Percentiles rank a stretch among this genome's conserved stretches.
These are phyloP conservation scores for Forsythia viridissima DNA, from an alignment of 257 asterid species.

Conservation along the genomic window DNA sequence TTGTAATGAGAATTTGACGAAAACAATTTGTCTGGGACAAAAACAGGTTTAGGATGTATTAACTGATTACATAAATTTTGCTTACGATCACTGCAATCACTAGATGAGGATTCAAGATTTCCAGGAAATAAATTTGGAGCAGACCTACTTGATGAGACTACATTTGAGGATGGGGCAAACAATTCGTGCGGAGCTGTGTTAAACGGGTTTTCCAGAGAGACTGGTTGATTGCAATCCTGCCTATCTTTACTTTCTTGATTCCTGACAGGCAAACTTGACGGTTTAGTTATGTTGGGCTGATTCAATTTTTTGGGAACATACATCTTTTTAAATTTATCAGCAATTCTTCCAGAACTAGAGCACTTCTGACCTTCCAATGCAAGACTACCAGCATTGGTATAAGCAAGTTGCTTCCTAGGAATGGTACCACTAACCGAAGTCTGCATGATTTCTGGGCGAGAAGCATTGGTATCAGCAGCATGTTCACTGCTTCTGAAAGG, in stretches of 20 bases:
- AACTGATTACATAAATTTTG: constrained; percentile 9
- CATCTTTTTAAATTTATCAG: constrained; percentile 12
- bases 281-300: constrained; percentile 21
- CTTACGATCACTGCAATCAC: not conserved
- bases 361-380: constrained; percentile 20
- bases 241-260: constrained; percentile 19
- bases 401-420: constrained; percentile 17
- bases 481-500: constrained; percentile 27
- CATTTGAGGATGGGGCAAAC: constrained; percentile 9
- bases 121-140: constrained; percentile 19
- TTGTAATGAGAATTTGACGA: not conserved
- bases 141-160: constrained; percentile 23
- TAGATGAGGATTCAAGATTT: constrained; percentile 11
- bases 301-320: constrained; percentile 16
- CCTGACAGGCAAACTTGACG: constrained; percentile 25
- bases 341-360: constrained; percentile 5
- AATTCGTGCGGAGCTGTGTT: constrained; percentile 45
- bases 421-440: constrained; percentile 3
- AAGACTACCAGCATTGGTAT: not conserved
- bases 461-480: not conserved
- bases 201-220: constrained; percentile 20
- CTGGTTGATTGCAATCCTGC: constrained; percentile 28
- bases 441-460: not conserved
- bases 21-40: constrained; percentile 22
- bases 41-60: constrained; percentile 22